phyloP scores from a whole-genome alignment of 139 green algal genomes.

The Axilococcus clingmanii region DNA sequence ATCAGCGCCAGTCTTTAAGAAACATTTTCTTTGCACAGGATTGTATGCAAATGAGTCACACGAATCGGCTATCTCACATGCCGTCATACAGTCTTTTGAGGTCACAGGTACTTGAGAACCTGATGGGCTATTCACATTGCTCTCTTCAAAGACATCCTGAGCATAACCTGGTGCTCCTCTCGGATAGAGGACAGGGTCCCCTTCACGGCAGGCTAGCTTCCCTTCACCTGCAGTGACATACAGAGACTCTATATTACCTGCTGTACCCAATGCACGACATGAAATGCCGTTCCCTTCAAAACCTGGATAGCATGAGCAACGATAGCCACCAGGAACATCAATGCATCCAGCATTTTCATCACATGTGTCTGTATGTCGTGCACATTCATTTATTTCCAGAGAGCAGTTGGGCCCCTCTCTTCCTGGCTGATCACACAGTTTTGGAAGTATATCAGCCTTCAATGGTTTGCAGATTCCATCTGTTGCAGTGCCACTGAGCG shows the following conservation, averaged over 20 bases:
- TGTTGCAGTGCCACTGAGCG: slow-evolving; percentile 1
- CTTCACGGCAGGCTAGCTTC: slow-evolving; percentile 35
- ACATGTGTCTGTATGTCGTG: slow-evolving; percentile 25
- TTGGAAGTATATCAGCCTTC: neutral
- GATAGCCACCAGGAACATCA: slow-evolving; percentile 31
- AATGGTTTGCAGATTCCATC: neutral
- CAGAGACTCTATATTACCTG: neutral
- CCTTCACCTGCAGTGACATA: slow-evolving; percentile 24
- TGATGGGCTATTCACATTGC: slow-evolving; percentile 3
- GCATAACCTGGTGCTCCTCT: slow-evolving; percentile 30
- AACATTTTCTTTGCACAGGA: slow-evolving; percentile 21
- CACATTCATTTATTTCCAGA: slow-evolving; percentile 49
- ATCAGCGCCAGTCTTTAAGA: slow-evolving; percentile 20
- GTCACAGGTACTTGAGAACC: slow-evolving; percentile 15
- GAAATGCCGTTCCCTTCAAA: slow-evolving; percentile 22
- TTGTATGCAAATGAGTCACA: slow-evolving; percentile 39
- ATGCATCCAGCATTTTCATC: slow-evolving; percentile 30
- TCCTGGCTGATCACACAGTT: too few relatives aligned
- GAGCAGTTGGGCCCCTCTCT: slow-evolving; percentile 32
- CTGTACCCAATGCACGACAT: neutral
- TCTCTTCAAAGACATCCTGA: slow-evolving; percentile 29
- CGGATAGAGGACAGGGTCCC: slow-evolving; percentile 26
- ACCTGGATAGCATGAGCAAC: slow-evolving; percentile 35
- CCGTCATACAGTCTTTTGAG: slow-evolving; percentile 27
- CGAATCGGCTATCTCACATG: slow-evolving; percentile 18